Percentiles rank a stretch among this genome's conserved stretches.
These are phyloP conservation scores for Turritis glabra DNA, from an alignment of 345 rosid species.

Conservation along the genomic window DNA sequence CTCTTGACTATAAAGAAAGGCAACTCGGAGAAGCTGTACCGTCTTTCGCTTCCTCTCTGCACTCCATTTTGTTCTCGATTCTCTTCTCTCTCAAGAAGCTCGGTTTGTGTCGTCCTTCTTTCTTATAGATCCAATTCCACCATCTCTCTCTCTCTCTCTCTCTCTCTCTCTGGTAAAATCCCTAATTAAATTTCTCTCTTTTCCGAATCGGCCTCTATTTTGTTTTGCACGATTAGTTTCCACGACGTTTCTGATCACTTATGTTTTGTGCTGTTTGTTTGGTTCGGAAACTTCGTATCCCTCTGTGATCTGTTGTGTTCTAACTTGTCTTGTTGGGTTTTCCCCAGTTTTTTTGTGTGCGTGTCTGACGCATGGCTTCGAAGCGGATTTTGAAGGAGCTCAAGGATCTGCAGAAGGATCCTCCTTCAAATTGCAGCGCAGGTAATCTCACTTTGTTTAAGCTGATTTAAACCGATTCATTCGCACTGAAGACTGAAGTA, in stretches of 20 bases:
- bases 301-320: constrained; percentile 1
- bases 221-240: not conserved
- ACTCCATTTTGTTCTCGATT: too few species aligned
- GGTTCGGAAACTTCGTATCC: not conserved
- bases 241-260: constrained; percentile 23
- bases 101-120: not conserved
- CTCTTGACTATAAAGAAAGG: constrained; percentile 20
- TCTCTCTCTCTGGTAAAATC: not conserved
- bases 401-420: constrained; percentile 51
- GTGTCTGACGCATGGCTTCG: constrained; percentile 41
- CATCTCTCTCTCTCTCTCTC: not conserved
- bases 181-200: constrained; percentile 11
- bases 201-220: too few species aligned
- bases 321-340: constrained; percentile 1
- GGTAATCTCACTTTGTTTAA: constrained; percentile 25
- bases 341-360: not conserved
- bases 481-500: not conserved
- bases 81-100: too few species aligned
- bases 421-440: constrained; percentile 58
- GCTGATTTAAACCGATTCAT: not conserved
- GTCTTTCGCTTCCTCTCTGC: not conserved
- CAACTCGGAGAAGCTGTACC: not conserved
- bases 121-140: constrained; percentile 19
- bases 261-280: not conserved
- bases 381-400: constrained; percentile 46